Base-by-base conservation (phyloP, 257 asterid genomes). In the Ocimum tenuiflorum region DNA sequence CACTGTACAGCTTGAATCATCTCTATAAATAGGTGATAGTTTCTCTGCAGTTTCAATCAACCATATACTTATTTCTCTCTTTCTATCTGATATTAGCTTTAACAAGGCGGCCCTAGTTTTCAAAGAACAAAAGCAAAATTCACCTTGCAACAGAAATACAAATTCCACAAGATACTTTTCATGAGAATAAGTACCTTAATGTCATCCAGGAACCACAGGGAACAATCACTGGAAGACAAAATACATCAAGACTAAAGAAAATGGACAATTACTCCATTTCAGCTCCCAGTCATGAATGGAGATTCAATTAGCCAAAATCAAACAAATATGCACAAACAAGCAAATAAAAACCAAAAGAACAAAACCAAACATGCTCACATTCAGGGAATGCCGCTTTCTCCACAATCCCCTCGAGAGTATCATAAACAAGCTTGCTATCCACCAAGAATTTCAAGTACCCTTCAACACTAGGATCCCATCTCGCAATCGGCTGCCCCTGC, bases 371-470 rank as follows among this genome's bases (percentile, higher is more conserved):
- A 72, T 36, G 70, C 99, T 90, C 82, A 94, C 99, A 88, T 46
- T 88, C 94, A 69, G 91, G 92, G 67, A 74, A 83, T 0, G 91
- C 75, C 52, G 95, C 85, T 35, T 77, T 85, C 4, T 86, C 85
- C 60, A 90, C 78, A 79, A 94, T 82, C 71, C 67, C 77, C 76
- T 94, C 99, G 63, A 94, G 87, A 52, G 96, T 86, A 75, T 94
- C 96, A 79, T 80, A 94, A 58, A 94, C 96, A 83, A 90, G 45
- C 73, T 90, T 88, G 70, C 96, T 90, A 76, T 94, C 95, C 59
- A 88, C 96, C 88, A 94, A 79, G 73, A 92, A 92, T 70, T 73
- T 87, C 90, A 92, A 80, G 56, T 92, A 92, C 31, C 99, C 99
- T n/a, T 86, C 82, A 75, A 92, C 50, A 35, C 46, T 82, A 46